Evolutionary conservation across 306 rosid species (phyloP).

Genomic region (Malus sylvestris): DNA sequence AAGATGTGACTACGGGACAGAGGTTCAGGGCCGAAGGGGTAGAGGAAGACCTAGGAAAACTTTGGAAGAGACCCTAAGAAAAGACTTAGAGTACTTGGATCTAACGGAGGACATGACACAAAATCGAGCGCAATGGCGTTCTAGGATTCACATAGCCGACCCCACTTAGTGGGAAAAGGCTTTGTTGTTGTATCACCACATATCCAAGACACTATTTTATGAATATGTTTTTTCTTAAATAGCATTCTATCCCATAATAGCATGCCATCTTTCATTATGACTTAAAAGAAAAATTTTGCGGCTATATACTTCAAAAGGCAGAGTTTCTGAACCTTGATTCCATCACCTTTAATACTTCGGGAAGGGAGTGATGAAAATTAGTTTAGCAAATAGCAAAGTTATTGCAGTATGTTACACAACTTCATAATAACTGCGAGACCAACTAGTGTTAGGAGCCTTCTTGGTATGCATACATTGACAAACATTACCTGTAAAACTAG

Average conservation of each 20-base stretch:
- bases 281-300: neutral
- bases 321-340: neutral
- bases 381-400: neutral
- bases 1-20: too few species aligned
- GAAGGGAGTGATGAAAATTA: neutral
- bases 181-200: neutral
- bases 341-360: neutral
- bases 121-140: too few species aligned
- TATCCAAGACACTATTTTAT: neutral
- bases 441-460: neutral
- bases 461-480: neutral
- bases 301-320: neutral
- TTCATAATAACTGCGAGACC: neutral
- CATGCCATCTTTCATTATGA: neutral
- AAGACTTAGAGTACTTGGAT: too few species aligned
- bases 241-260: neutral
- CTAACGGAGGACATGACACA: too few species aligned
- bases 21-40: too few species aligned
- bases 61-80: too few species aligned
- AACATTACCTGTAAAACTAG: neutral
- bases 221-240: neutral
- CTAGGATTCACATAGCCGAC: too few species aligned
- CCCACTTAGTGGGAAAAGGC: too few species aligned
- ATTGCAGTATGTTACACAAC: neutral
- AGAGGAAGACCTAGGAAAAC: too few species aligned